Base-by-base conservation (phyloP, 441 rosid species). In the Lepidium campestre region DNA sequence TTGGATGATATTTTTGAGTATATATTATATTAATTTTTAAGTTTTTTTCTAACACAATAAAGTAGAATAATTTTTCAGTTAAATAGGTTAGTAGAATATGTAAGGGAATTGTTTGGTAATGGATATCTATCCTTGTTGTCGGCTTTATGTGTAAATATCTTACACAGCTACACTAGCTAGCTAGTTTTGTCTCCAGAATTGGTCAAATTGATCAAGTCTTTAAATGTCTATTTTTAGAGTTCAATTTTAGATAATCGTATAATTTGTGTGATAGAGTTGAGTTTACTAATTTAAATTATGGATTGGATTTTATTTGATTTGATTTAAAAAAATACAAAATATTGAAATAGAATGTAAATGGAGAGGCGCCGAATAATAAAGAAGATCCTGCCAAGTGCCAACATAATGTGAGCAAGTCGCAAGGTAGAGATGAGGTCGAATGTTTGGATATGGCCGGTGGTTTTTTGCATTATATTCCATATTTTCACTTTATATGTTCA, bases 401-500 rank as follows among this genome's bases (percentile, higher is more conserved):
- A 48, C 60, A 71, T 72, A 62, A 65, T 72, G 54, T 72, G 71
- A 65, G 71, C 71, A 72, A 72, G 56, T 59, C 76, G 61, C 58
- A 32, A 65, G 60, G 17, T 49, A 49, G 71, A 65, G 76, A 72
- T 72, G 71, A 65, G 76, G 71, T 65, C 67, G 76, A 72, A 72
- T 65, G 70, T 72, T 49, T 41, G 56, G 76, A 65, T 49, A 49
- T 72, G 71, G 75, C 70, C 75, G 66, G 76, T 72, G 37, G 37
- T 65, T 63, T 57, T 40, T 40, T 29, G n/a, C 42, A 39, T 71
- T 56, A 55, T 71, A 71, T 65, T 65, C 66, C 61, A 42, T 29
- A 7, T 41, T 34, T 57, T 18, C 32, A 53, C 76, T 65, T 72
- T 72, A 58, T 48, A 61, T n/a, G n/a, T 66, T 72, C 45, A 57